A percentile compares a stretch with the other conserved stretches of the same genome.
phyloP scores from a whole-genome alignment of 495 filamentous ascomycete species.

The Xylaria intraflava region DNA sequence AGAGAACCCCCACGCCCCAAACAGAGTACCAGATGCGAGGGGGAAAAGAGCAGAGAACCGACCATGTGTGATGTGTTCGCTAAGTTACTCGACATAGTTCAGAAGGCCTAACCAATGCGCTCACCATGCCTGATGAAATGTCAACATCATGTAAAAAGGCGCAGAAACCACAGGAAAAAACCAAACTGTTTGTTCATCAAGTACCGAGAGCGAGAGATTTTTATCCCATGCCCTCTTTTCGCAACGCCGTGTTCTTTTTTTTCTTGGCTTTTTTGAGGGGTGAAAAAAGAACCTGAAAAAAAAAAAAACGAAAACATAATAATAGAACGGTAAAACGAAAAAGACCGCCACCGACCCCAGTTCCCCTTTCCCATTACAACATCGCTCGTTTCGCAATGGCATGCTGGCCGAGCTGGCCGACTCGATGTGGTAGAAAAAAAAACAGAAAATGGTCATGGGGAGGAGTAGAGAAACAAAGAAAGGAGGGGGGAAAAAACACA shows the following conservation, averaged over 20 bases:
- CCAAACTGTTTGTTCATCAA: not conserved
- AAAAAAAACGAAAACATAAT: not conserved
- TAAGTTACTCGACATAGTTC: not conserved
- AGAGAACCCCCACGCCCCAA: not conserved
- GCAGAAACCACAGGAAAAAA: not conserved
- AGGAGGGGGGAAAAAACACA: constrained; percentile 3
- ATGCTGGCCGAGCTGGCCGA: not conserved
- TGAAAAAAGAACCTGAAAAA: not conserved
- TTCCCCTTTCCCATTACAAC: not conserved
- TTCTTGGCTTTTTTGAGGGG: not conserved
- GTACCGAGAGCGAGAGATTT: not conserved
- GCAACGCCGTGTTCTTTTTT: constrained; percentile 1
- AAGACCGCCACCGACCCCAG: not conserved
- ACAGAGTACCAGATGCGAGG: not conserved
- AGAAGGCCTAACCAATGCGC: constrained; percentile 12
- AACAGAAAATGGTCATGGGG: not conserved
- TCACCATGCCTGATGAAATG: not conserved
- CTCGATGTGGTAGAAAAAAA: not conserved
- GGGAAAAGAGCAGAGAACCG: constrained; percentile 8
- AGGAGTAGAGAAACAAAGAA: not conserved
- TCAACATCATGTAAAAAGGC: not conserved
- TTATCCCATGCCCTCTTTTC: not conserved
- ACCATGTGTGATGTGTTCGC: constrained; percentile 8
- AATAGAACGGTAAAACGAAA: not conserved
- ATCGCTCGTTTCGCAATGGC: not conserved